Conservation (phyloP, 2,329 filamentous ascomycete species). For the Capronia americana region DNA sequence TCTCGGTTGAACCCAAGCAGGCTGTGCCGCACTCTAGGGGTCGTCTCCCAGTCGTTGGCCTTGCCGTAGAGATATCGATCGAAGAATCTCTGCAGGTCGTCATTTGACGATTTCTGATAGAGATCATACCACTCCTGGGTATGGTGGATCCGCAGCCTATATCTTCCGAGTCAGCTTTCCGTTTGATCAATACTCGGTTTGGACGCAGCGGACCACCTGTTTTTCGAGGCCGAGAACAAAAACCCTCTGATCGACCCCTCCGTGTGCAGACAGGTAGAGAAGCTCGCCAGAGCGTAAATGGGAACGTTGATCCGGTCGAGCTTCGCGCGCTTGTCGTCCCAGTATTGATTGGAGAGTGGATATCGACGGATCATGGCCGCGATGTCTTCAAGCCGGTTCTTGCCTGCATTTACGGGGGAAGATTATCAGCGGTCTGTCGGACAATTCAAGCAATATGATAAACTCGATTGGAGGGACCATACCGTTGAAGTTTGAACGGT, state of each 20-base stretch:
- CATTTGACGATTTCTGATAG: conserved; percentile 45
- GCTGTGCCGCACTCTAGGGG: conserved; percentile 49
- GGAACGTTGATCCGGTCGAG: conserved; percentile 44
- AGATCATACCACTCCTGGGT: conserved; percentile 57
- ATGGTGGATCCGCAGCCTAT: conserved; percentile 48
- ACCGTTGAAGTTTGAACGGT: conserved; percentile 24
- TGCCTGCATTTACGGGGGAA: conserved; percentile 13
- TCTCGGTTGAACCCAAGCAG: conserved; percentile 42
- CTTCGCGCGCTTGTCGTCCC: conserved; percentile 40
- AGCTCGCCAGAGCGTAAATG: conserved; percentile 46
- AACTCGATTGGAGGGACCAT: background rate
- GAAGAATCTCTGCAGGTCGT: conserved; percentile 54
- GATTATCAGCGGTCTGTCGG: too few species aligned
- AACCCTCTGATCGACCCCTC: conserved; percentile 49
- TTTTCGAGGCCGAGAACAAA: conserved; percentile 46
- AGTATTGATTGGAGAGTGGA: conserved; percentile 43
- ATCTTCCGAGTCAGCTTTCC: conserved; percentile 17
- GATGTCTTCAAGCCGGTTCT: conserved; percentile 46
- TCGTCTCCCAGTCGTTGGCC: conserved; percentile 56
- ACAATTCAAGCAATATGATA: too few species aligned
- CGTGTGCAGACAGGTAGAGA: conserved; percentile 46
- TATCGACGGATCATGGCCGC: conserved; percentile 51
- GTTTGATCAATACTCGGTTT: background rate
- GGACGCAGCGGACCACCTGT: conserved; percentile 48
- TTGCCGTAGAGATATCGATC: conserved; percentile 54